Percentiles rank a stretch among this genome's conserved stretches.
Evolutionary conservation across 1,139 yeast species (phyloP).

Genomic region (Eremothecium cymbalariae): DNA sequence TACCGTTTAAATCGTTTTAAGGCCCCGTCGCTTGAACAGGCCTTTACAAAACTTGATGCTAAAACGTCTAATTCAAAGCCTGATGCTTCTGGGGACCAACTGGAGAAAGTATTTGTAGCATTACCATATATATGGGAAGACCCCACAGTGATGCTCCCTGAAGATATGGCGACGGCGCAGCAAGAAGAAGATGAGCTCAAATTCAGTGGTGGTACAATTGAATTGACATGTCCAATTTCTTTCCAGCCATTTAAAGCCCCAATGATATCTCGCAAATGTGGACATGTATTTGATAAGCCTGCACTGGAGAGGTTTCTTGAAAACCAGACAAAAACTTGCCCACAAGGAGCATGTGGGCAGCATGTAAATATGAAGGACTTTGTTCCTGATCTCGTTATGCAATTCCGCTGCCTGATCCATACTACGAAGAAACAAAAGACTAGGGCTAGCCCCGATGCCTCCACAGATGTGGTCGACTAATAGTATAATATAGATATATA

Average conservation of each 20-base stretch:
- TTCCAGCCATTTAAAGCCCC: conserved; percentile 45
- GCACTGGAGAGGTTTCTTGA: conserved; percentile 33
- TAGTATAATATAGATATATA: too few relatives aligned
- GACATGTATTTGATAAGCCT: conserved; percentile 51
- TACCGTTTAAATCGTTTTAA: conserved; percentile 10
- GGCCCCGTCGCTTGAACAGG: conserved; percentile 12
- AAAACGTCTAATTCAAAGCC: conserved; percentile 2
- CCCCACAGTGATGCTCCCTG: conserved; percentile 25
- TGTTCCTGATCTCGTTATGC: conserved; percentile 25
- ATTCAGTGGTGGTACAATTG: conserved; percentile 59
- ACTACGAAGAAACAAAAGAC: conserved; percentile 7
- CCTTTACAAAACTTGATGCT: conserved; percentile 5
- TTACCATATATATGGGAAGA: conserved; percentile 24
- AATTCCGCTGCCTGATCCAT: conserved; percentile 22
- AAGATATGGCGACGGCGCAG: conserved; percentile 29
- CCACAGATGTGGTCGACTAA: too few relatives aligned
- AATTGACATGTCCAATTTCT: conserved; percentile 59
- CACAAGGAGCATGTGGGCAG: conserved; percentile 29
- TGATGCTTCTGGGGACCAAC: conserved; percentile 7
- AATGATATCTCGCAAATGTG: conserved; percentile 44
- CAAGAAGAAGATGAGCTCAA: conserved; percentile 49
- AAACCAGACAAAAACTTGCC: conserved; percentile 21
- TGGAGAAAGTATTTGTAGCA: conserved; percentile 14
- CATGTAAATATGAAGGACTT: conserved; percentile 21
- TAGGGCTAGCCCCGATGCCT: too few relatives aligned